phyloP scores from a whole-genome alignment of 106 monocot species.

The Acorus gramineus region DNA sequence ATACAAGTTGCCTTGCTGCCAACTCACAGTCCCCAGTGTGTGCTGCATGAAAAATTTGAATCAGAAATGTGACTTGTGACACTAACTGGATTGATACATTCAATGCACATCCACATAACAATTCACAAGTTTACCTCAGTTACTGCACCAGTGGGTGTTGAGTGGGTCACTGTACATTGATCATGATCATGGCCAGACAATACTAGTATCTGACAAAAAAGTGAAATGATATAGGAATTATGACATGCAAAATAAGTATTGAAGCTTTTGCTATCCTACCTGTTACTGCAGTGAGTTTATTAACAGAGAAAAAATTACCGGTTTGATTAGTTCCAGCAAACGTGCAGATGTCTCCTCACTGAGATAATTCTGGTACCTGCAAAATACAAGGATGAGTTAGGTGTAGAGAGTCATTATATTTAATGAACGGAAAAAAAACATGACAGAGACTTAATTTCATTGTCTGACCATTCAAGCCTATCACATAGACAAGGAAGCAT shows the following conservation, averaged over 20 bases:
- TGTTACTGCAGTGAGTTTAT: not conserved
- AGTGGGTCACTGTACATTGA: conserved; percentile 79
- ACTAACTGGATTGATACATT: too few relatives aligned
- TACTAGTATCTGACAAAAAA: conserved; percentile 57
- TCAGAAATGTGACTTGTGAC: not conserved
- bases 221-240: not conserved
- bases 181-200: conserved; percentile 99
- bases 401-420: too few relatives aligned
- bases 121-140: conserved; percentile 43
- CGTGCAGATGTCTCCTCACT: conserved; percentile 63
- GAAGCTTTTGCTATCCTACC: too few relatives aligned
- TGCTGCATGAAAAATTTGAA: conserved; percentile 59
- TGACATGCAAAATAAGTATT: not conserved
- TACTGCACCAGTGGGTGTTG: conserved; percentile 50
- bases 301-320: conserved; percentile 35
- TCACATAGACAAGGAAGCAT: too few relatives aligned
- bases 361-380: conserved; percentile 91
- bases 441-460: too few relatives aligned
- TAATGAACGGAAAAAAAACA: too few relatives aligned
- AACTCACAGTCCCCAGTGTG: conserved; percentile 85
- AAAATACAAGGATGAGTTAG: not conserved
- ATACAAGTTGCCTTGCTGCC: conserved; percentile 92
- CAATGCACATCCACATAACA: too few relatives aligned
- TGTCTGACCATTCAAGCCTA: too few relatives aligned
- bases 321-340: conserved; percentile 53